These are phyloP conservation scores for Cocos nucifera DNA, from an alignment of 176 grass and related monocot genomes.

Conservation along the genomic window DNA sequence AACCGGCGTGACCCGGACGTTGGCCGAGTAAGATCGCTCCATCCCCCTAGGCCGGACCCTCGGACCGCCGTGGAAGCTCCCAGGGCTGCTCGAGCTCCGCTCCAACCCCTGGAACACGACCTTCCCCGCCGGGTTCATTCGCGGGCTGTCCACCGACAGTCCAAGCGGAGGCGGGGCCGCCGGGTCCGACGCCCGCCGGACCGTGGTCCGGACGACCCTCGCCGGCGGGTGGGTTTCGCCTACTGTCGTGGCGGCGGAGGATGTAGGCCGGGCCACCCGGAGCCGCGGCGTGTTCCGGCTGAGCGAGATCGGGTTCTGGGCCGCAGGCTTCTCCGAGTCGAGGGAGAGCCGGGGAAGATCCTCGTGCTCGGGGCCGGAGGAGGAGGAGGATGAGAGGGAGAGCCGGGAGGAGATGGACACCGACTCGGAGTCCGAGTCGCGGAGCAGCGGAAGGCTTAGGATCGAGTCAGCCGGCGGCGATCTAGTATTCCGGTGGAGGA, in stretches of 20 bases:
- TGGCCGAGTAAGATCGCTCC: slow-evolving; percentile 58
- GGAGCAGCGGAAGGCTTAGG: slow-evolving; percentile 37
- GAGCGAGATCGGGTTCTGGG: slow-evolving; percentile 10
- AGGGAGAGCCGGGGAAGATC: slow-evolving; percentile 12
- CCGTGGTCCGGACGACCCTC: no score
- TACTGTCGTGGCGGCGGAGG: no score
- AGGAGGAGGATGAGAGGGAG: slow-evolving; percentile 27
- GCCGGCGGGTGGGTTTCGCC: no score
- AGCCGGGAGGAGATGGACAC: slow-evolving; percentile 23
- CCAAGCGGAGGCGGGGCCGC: background rate
- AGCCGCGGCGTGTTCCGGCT: slow-evolving; percentile 10
- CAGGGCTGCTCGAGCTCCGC: slow-evolving; percentile 60
- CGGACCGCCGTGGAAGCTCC: slow-evolving; percentile 16
- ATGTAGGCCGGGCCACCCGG: background rate
- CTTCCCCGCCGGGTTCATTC: slow-evolving; percentile 50
- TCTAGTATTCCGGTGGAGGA: slow-evolving; percentile 38
- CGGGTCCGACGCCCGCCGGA: background rate
- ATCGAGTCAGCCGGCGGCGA: slow-evolving; percentile 33
- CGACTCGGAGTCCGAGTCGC: slow-evolving; percentile 16
- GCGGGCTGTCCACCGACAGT: slow-evolving; percentile 45
- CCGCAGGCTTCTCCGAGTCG: background rate
- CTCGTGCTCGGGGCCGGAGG: slow-evolving; percentile 35
- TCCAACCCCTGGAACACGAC: slow-evolving; percentile 63
- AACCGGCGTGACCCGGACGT: slow-evolving; percentile 60
- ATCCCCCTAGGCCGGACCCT: slow-evolving; percentile 44